These are phyloP conservation scores for Podospora australis DNA, from an alignment of 495 filamentous ascomycete genomes.

Conservation along the genomic window DNA sequence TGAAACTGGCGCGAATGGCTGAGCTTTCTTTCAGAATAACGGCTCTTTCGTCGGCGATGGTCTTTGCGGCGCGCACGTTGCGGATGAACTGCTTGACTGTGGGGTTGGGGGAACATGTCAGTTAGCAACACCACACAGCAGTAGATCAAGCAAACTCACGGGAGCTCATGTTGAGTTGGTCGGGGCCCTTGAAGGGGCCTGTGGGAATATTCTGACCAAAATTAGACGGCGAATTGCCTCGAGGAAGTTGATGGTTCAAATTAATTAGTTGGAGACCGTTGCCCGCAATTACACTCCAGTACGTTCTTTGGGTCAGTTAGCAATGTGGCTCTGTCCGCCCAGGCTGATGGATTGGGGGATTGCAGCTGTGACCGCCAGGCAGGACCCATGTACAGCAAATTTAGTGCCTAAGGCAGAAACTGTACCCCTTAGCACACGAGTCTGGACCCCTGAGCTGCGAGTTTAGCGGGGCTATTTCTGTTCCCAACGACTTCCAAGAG, in stretches of 20 bases:
- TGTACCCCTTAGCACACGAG: too few relatives aligned
- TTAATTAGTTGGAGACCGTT: constrained; percentile 6
- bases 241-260: constrained; percentile 6
- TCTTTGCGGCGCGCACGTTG: constrained; percentile 96
- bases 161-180: constrained; percentile 39
- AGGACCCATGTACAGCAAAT: neutral
- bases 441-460: too few relatives aligned
- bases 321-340: constrained; percentile 3
- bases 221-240: constrained; percentile 6
- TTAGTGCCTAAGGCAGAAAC: constrained; percentile 4
- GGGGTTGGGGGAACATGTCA: constrained; percentile 13
- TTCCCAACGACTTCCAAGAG: too few relatives aligned
- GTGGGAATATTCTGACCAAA: constrained; percentile 31
- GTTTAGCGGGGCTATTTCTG: too few relatives aligned
- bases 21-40: constrained; percentile 99
- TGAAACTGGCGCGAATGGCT: constrained; percentile 90
- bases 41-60: constrained; percentile 94
- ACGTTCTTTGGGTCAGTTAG: neutral
- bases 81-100: constrained; percentile 99
- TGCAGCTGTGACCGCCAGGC: neutral
- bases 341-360: neutral
- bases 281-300: constrained; percentile 1
- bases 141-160: constrained; percentile 25
- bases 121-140: neutral
- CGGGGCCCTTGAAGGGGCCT: constrained; percentile 38